Conservation (phyloP, 257 asterid genomes). For the Przewalskia tangutica region DNA sequence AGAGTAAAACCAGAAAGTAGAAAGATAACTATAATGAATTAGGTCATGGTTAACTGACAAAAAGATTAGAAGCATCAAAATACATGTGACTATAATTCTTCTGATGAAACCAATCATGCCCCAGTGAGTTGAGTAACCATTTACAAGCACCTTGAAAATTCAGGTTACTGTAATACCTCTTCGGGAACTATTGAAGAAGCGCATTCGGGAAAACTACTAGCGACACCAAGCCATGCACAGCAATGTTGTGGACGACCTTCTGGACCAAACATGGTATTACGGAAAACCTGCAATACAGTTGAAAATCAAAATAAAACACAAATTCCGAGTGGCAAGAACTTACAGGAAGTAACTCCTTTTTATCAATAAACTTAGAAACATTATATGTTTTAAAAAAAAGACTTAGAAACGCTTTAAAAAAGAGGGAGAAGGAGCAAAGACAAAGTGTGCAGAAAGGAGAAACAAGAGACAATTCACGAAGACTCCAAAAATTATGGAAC, state of each 20-base stretch:
- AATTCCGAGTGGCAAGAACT: background rate
- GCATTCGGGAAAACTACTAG: conserved; percentile 96
- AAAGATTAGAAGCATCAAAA: background rate
- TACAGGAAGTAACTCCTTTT: background rate
- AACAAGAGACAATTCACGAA: background rate
- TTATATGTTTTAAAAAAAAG: background rate
- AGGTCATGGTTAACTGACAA: background rate
- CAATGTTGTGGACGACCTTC: conserved; percentile 99
- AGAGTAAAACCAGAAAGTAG: background rate
- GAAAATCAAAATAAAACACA: conserved; percentile 19
- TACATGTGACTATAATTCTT: background rate
- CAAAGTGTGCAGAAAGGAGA: background rate
- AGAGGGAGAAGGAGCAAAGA: background rate
- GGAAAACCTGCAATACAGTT: conserved; percentile 53
- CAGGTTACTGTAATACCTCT: conserved; percentile 48
- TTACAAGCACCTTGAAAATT: background rate
- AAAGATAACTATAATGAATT: background rate
- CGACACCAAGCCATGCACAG: conserved; percentile 99
- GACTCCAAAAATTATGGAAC: background rate
- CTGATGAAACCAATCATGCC: background rate
- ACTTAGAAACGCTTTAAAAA: background rate
- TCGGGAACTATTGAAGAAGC: conserved; percentile 87
- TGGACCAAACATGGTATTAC: conserved; percentile 99
- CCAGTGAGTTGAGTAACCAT: background rate
- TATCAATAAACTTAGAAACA: background rate